These are phyloP conservation scores for Suillus hirtellus DNA, from an alignment of 768 basidiomycete genomes.

Conservation along the genomic window DNA sequence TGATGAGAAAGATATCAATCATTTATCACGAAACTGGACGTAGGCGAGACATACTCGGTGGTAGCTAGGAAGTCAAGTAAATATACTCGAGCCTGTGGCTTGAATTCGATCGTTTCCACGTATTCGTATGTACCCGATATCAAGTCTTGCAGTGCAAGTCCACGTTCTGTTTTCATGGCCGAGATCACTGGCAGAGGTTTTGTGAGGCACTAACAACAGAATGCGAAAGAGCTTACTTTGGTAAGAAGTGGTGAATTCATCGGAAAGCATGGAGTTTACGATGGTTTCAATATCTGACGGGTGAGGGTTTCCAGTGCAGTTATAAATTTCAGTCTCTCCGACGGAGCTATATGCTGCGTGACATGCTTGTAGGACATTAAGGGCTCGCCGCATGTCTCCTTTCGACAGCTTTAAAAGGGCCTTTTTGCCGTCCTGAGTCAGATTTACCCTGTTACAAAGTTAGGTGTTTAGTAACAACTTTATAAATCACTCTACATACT, in stretches of 20 bases:
- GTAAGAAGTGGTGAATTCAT: constrained; percentile 93
- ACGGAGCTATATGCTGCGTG: constrained; percentile 92
- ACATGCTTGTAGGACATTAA: constrained; percentile 97
- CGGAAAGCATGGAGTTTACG: constrained; percentile 92
- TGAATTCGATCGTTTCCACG: constrained; percentile 81
- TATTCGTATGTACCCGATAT: constrained; percentile 92
- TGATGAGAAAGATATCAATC: constrained; percentile 32
- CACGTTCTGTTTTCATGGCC: constrained; percentile 85
- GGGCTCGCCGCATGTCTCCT: constrained; percentile 96
- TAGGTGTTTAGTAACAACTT: constrained; percentile 5
- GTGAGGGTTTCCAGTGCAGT: constrained; percentile 95
- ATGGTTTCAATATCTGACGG: constrained; percentile 92
- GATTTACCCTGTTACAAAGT: constrained; percentile 61
- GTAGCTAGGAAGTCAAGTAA: constrained; percentile 91
- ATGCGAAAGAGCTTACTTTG: constrained; percentile 51
- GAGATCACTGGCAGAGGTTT: constrained; percentile 65
- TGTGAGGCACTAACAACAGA: neutral
- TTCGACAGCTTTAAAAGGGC: constrained; percentile 93
- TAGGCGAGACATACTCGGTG: constrained; percentile 70
- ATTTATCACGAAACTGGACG: neutral
- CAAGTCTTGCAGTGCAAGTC: constrained; percentile 92
- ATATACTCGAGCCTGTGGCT: constrained; percentile 84
- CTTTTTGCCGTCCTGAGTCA: constrained; percentile 82
- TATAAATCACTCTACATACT: constrained; percentile 46
- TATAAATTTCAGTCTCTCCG: constrained; percentile 91